Base-by-base conservation (phyloP, 225 moss, liverwort and hornwort species). In the Physcomitrellopsis africana region DNA sequence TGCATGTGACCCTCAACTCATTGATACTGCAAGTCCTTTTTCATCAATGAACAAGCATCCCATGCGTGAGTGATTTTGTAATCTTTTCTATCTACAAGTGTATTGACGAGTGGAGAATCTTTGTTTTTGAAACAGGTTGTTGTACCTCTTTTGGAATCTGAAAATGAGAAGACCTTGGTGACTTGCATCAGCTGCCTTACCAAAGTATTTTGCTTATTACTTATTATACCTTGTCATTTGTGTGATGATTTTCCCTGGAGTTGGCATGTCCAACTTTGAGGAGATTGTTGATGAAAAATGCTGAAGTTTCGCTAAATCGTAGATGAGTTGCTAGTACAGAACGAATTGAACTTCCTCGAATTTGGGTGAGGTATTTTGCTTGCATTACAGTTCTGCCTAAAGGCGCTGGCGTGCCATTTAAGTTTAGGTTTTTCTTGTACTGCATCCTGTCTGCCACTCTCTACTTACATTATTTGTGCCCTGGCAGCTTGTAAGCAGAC, bases 151-250 rank as follows among this genome's bases (percentile, higher is more conserved):
- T 65, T 97, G 84, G 86, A 90, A 52, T 91, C 86, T 75, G 92
- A 93, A 72, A 94, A 97, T 26, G 94, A 97, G 75, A 94, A 93
- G 77, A 84, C 86, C 6, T 76, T 97, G 63, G 94, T 97, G 45
- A 91, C 87, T 70, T 97, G 91, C 80, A 94, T 97, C 74, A 77
- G 92, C 82, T 93, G 91, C 79, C 78, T 97, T 80, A 97, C 97
- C 20, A 97, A 97, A 81, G 93, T 93, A 88, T 0, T 52, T 32
- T 10, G 17, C 42, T 27, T 42, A 24, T 19, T 14, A 10, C 43
- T n/a, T 23, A 46, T 11, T 63, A 41, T 45, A 20, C 57, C 49
- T 73, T 37, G 29, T 61, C 62, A 60, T 70, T 44, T 74, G 42
- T 68, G 20, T 77, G 45, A 13, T 72, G 29, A 63, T 68, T 13